These are phyloP conservation scores for Ophiocordyceps camponoti-rufipedis DNA, from an alignment of 2,329 filamentous ascomycete species.

Conservation along the genomic window DNA sequence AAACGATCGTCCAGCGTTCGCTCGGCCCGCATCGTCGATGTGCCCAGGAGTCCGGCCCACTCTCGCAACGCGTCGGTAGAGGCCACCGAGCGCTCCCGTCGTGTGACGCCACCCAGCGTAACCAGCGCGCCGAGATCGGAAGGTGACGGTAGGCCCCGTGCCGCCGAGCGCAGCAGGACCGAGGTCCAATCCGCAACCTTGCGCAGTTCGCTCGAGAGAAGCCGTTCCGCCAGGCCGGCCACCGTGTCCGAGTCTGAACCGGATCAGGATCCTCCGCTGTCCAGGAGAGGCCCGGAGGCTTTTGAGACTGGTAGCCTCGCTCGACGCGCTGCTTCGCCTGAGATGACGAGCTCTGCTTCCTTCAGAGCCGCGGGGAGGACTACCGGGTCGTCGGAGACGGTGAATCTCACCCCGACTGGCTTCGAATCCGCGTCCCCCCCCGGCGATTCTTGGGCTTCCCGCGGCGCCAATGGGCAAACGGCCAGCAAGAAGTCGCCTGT, in stretches of 20 bases:
- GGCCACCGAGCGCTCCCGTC: slow-evolving; percentile 21
- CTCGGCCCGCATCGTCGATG: slow-evolving; percentile 40
- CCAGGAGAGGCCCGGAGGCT: neutral
- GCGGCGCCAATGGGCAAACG: neutral
- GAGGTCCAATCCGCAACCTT: neutral
- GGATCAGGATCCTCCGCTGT: neutral
- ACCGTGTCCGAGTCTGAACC: neutral
- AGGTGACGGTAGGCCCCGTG: slow-evolving; percentile 17
- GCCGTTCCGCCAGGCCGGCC: neutral
- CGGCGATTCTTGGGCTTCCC: neutral
- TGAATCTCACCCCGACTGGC: neutral
- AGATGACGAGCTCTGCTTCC: neutral
- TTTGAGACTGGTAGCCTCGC: neutral
- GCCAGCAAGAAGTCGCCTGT: neutral
- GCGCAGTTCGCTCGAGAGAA: neutral
- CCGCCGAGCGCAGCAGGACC: neutral
- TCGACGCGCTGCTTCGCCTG: neutral
- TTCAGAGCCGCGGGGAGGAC: neutral
- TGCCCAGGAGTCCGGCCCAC: slow-evolving; percentile 31
- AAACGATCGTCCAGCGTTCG: slow-evolving; percentile 28
- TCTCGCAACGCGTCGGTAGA: slow-evolving; percentile 32
- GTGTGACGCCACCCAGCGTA: slow-evolving; percentile 20
- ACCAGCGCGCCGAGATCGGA: slow-evolving; percentile 18
- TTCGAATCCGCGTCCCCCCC: neutral
- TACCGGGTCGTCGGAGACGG: neutral